These are phyloP conservation scores for Tuber indicum DNA, from an alignment of 495 filamentous ascomycete genomes.

Conservation along the genomic window DNA sequence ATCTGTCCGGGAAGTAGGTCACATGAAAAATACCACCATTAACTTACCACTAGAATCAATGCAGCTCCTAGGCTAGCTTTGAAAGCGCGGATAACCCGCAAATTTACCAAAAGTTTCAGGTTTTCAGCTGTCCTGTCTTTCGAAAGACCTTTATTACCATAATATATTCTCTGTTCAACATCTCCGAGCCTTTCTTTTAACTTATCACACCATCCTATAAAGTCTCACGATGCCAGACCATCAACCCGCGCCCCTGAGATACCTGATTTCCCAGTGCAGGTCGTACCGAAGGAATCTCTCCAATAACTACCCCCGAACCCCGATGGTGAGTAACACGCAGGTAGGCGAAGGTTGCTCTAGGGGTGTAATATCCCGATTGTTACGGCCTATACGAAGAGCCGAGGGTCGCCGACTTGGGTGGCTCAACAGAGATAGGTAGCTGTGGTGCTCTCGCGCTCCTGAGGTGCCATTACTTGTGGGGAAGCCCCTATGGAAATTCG, in stretches of 20 bases:
- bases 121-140: too few species aligned
- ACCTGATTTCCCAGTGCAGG: neutral
- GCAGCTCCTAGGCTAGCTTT: too few species aligned
- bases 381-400: neutral
- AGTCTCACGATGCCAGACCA: neutral
- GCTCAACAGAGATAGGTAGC: neutral
- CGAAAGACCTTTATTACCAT: too few species aligned
- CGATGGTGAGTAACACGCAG: neutral
- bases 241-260: neutral
- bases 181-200: neutral
- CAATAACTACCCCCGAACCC: neutral
- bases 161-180: too few species aligned
- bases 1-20: too few species aligned
- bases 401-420: neutral
- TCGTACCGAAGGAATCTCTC: neutral
- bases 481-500: neutral
- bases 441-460: neutral
- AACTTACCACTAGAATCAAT: too few species aligned
- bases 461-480: neutral
- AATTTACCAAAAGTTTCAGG: too few species aligned
- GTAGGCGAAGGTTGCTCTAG: neutral
- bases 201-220: neutral
- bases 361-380: neutral
- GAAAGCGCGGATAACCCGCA: too few species aligned
- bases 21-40: too few species aligned